Evolutionary conservation across 2,329 filamentous ascomycete genomes (phyloP).

Genomic region (Scytalidium sp.): DNA sequence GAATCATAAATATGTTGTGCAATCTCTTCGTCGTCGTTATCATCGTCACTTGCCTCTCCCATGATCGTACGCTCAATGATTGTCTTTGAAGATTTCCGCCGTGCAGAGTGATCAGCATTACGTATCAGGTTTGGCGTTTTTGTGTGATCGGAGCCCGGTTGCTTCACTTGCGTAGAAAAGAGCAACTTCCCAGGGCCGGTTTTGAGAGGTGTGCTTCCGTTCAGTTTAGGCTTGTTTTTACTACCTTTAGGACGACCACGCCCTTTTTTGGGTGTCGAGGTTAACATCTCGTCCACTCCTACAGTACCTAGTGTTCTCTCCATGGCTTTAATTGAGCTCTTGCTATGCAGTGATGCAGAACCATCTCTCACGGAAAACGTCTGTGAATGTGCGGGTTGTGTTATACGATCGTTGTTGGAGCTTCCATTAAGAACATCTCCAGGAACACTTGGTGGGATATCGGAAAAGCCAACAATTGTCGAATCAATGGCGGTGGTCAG

Average conservation of each 20-base stretch:
- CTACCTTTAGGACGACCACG: background rate
- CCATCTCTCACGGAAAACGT: no score
- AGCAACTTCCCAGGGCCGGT: slow-evolving; percentile 17
- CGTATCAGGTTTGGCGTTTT: slow-evolving; percentile 23
- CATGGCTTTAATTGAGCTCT: background rate
- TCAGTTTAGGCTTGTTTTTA: slow-evolving; percentile 2
- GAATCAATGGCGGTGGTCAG: no score
- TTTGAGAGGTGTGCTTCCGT: slow-evolving; percentile 16
- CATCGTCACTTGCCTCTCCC: slow-evolving; percentile 65
- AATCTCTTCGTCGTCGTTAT: slow-evolving; percentile 65
- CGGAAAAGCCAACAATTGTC: no score
- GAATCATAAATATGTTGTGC: slow-evolving; percentile 66
- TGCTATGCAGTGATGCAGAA: background rate
- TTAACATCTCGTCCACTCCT: background rate
- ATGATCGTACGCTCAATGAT: slow-evolving; percentile 70
- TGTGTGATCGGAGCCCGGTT: slow-evolving; percentile 6
- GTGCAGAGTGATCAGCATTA: slow-evolving; percentile 75
- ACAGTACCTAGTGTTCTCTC: background rate
- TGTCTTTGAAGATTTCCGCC: slow-evolving; percentile 76
- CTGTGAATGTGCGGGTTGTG: no score
- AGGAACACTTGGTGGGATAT: no score
- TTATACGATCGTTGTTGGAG: no score
- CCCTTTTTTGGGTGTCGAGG: slow-evolving; percentile 6
- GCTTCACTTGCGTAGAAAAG: slow-evolving; percentile 26
- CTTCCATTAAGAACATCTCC: no score